phyloP scores from a whole-genome alignment of 73 alveolate species.

The Uronychia binucleata region DNA sequence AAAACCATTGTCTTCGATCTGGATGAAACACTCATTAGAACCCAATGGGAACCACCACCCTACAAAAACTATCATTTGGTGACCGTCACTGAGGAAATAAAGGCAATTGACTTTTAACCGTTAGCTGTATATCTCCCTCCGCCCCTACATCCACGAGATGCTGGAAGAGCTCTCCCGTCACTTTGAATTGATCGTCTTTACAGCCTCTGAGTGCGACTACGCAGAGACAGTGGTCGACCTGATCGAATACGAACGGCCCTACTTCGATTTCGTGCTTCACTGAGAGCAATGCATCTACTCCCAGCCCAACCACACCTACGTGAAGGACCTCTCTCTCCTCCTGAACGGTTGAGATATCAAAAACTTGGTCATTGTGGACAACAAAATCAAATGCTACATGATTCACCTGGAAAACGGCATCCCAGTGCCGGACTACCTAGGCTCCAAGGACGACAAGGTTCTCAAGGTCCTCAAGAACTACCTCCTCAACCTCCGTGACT shows the following conservation, averaged over 20 bases:
- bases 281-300: constrained; percentile 32
- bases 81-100: neutral
- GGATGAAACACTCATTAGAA: constrained; percentile 54
- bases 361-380: constrained; percentile 64
- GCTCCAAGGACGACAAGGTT: constrained; percentile 32
- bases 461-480: constrained; percentile 24
- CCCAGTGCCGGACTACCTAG: constrained; percentile 45
- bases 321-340: constrained; percentile 35
- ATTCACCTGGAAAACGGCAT: constrained; percentile 65
- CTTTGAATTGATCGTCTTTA: constrained; percentile 42
- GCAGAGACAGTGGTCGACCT: constrained; percentile 38
- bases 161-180: constrained; percentile 1
- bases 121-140: neutral
- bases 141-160: constrained; percentile 34
- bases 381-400: constrained; percentile 39
- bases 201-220: constrained; percentile 32
- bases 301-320: neutral
- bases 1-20: constrained; percentile 51
- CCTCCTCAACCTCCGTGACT: constrained; percentile 3
- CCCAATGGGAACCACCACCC: constrained; percentile 1
- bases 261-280: constrained; percentile 22
- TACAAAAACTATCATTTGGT: constrained; percentile 9
- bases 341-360: constrained; percentile 28
- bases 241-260: constrained; percentile 13
- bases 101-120: constrained; percentile 9